Percentiles rank a stretch among this genome's conserved stretches.
Evolutionary conservation across 2,329 filamentous ascomycete species (phyloP).

Genomic region (Diaporthe capsici): DNA sequence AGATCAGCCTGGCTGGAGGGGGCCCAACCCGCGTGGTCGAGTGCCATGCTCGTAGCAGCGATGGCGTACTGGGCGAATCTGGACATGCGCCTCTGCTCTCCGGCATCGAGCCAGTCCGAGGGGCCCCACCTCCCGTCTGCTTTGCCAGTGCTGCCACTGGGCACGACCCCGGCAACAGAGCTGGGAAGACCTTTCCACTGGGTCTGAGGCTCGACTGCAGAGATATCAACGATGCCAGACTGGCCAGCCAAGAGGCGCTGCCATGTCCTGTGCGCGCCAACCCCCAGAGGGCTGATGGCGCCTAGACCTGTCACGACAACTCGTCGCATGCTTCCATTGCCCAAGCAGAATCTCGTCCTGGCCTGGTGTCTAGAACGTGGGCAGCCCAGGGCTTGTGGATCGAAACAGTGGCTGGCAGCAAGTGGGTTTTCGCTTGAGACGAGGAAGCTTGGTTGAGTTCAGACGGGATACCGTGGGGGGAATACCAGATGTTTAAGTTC

Average conservation of each 20-base stretch:
- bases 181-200: constrained; percentile 83
- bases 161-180: constrained; percentile 87
- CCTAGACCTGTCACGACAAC: constrained; percentile 89
- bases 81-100: constrained; percentile 84
- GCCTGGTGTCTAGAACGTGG: constrained; percentile 8
- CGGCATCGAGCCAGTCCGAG: constrained; percentile 66
- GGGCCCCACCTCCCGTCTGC: constrained; percentile 63
- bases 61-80: constrained; percentile 92
- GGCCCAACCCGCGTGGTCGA: constrained; percentile 85
- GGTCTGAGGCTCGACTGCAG: constrained; percentile 67
- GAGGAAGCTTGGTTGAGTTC: constrained; percentile 25
- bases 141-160: constrained; percentile 57
- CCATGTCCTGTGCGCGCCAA: constrained; percentile 86
- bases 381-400: constrained; percentile 5
- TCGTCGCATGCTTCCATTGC: constrained; percentile 71
- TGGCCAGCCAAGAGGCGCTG: constrained; percentile 82
- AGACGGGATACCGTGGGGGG: constrained; percentile 9
- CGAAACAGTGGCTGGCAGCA: constrained; percentile 2
- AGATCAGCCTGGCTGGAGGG: constrained; percentile 72
- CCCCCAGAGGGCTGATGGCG: constrained; percentile 85
- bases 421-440: constrained; percentile 20
- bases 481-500: constrained; percentile 21
- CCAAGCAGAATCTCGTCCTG: constrained; percentile 31
- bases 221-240: constrained; percentile 84
- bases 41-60: constrained; percentile 87